phyloP scores from a whole-genome alignment of 768 basidiomycete genomes.

The Amanita rubescens region DNA sequence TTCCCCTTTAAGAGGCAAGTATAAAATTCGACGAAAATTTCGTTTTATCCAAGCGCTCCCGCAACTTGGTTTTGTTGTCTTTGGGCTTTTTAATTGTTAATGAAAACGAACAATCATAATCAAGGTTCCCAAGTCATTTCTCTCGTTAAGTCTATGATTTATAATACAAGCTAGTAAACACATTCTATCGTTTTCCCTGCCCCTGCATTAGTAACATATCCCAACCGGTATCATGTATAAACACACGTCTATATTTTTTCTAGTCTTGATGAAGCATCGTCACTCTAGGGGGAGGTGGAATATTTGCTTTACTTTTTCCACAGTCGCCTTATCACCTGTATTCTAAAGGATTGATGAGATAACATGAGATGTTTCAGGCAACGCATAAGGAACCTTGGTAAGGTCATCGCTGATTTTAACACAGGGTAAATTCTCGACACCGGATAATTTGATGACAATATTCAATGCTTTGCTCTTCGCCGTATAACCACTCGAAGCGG shows the following conservation, averaged over 20 bases:
- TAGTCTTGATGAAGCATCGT: neutral
- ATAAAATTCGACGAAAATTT: neutral
- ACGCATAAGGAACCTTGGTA: conserved; percentile 46
- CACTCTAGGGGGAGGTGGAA: conserved; percentile 25
- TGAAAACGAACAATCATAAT: neutral
- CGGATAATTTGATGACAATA: conserved; percentile 89
- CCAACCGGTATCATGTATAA: neutral
- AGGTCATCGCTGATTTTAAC: conserved; percentile 94
- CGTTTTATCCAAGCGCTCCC: neutral
- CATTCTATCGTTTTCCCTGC: neutral
- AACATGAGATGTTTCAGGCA: neutral
- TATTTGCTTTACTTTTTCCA: conserved; percentile 51
- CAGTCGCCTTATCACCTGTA: conserved; percentile 56
- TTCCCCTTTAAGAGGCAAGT: conserved; percentile 2
- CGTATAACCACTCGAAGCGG: conserved; percentile 26
- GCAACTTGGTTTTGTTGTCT: neutral
- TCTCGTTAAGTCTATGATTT: neutral
- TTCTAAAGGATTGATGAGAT: conserved; percentile 33
- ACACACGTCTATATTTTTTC: neutral
- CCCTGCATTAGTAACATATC: too few relatives aligned
- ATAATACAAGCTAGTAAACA: neutral
- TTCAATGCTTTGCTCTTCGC: conserved; percentile 79
- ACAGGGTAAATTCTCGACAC: conserved; percentile 66
- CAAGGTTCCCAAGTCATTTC: neutral
- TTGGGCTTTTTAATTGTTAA: neutral